Conservation (phyloP, 805 yeast genomes). For the Lipomyces lipofer region DNA sequence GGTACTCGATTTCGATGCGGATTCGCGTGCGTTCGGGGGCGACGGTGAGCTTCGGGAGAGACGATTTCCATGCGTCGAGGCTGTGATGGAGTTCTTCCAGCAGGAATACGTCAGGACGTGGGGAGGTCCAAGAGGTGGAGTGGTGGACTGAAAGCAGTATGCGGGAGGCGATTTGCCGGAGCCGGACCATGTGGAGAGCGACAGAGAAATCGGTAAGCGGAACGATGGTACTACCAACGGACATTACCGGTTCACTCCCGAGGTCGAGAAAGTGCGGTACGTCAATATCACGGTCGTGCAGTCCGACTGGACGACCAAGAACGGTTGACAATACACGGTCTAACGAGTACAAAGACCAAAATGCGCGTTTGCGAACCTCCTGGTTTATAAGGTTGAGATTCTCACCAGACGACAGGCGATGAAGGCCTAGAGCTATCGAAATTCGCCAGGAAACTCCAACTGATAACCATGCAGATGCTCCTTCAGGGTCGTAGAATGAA, state of each 20-base stretch:
- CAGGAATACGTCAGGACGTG: not conserved
- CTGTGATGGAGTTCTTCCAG: conserved; percentile 15
- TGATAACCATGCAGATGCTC: conserved; percentile 38
- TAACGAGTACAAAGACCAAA: conserved; percentile 36
- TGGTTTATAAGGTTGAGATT: conserved; percentile 27
- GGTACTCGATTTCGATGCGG: conserved; percentile 24
- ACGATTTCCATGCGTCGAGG: conserved; percentile 15
- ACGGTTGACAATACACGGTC: conserved; percentile 49
- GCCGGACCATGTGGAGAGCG: conserved; percentile 24
- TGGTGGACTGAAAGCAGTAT: conserved; percentile 6
- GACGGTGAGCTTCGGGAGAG: conserved; percentile 14
- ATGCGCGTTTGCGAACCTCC: conserved; percentile 33
- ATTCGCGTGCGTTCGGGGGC: conserved; percentile 22
- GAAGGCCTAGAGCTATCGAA: conserved; percentile 35
- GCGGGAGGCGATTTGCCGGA: conserved; percentile 15
- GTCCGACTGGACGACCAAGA: conserved; percentile 51
- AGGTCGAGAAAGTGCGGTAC: conserved; percentile 15
- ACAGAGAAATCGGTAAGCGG: conserved; percentile 12
- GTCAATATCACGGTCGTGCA: conserved; percentile 54
- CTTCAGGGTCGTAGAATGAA: conserved; percentile 35
- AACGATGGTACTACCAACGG: not conserved
- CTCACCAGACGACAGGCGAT: conserved; percentile 28
- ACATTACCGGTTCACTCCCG: conserved; percentile 10
- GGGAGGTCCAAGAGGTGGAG: not conserved
- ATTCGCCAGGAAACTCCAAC: conserved; percentile 37